Evolutionary conservation across 257 asterid species (phyloP).

Genomic region (Apocynum venetum): DNA sequence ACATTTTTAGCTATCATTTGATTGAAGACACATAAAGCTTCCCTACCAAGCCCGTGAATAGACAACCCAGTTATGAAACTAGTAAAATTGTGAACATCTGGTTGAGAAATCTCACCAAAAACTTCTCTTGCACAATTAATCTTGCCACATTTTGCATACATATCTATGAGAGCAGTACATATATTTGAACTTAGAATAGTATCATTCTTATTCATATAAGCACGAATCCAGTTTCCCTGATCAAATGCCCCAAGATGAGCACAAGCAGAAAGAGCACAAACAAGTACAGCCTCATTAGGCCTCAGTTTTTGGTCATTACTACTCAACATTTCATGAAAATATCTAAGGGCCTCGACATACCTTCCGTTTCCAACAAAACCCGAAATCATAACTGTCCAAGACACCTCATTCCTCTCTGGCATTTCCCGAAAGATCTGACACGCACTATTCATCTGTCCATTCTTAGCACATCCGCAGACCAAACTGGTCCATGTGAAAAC

Average conservation of each 20-base stretch:
- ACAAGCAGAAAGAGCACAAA: constrained; percentile 78
- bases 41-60: constrained; percentile 58
- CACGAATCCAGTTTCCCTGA: constrained; percentile 64
- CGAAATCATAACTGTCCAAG: constrained; percentile 74
- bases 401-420: constrained; percentile 68
- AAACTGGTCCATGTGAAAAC: constrained; percentile 78
- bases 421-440: constrained; percentile 39
- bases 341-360: constrained; percentile 44
- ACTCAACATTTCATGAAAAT: constrained; percentile 45
- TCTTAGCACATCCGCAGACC: constrained; percentile 52
- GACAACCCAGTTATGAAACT: constrained; percentile 74
- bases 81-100: constrained; percentile 54
- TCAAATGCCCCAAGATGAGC: constrained; percentile 69
- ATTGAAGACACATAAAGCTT: constrained; percentile 44
- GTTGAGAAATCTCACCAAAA: constrained; percentile 37
- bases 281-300: constrained; percentile 78
- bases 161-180: constrained; percentile 62
- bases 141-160: constrained; percentile 87
- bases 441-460: constrained; percentile 47
- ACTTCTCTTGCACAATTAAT: constrained; percentile 44
- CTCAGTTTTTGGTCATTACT: constrained; percentile 23
- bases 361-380: constrained; percentile 53
- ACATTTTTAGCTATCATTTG: constrained; percentile 50
- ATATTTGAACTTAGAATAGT: constrained; percentile 40
- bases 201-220: constrained; percentile 31